Base-by-base conservation (phyloP, 768 basidiomycete genomes). In the Macrolepiota albuminosa region DNA sequence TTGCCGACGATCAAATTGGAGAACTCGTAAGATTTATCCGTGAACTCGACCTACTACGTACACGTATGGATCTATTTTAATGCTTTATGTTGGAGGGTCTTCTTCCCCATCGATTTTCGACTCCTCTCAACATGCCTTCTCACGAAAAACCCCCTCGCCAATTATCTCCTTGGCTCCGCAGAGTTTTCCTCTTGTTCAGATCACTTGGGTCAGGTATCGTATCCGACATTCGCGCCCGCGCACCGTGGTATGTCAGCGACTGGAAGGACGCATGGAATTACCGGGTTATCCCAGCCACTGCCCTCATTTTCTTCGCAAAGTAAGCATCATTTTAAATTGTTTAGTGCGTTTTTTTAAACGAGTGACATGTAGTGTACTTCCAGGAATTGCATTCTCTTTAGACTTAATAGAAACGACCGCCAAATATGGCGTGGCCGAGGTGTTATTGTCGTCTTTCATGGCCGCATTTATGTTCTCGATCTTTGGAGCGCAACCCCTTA, bases 231-330 rank as follows among this genome's bases (percentile, higher is more conserved):
- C 77, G 74, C 49, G 78, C 88, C 1, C 81, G 95, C 45, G 74
- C 78, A 1, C 93, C 93, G 1, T 95, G 84, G 79, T 98, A 96
- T 70, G 59, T 78, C 37, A 87, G 84, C 57, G 93, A 97, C 74
- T 98, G 95, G 95, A 84, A 77, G 10, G 92, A 95, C 70, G 93
- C 90, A 6, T 93, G 89, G 86, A 92, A 92, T 69, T 96, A 96
- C 72, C 80, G 95, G 53, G 92, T 96, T 7, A 67, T 95, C 6
- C 94, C 94, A 6, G 88, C 93, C 0, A 92, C 92, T 6, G 85
- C 88, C 36, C 79, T 95, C 34, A 91, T 93, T 62, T 91, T 91
- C 71, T 93, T 92, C 67, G 84, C 91, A 61, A 93, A 92, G 88
- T 91, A 69, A 57, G 84, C 73, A 40, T 26, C 14, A 21, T 29